Percentiles rank a stretch among this genome's conserved stretches.
Conservation (phyloP, 352 stramenopile genomes). For the Blastocystis sp. region DNA sequence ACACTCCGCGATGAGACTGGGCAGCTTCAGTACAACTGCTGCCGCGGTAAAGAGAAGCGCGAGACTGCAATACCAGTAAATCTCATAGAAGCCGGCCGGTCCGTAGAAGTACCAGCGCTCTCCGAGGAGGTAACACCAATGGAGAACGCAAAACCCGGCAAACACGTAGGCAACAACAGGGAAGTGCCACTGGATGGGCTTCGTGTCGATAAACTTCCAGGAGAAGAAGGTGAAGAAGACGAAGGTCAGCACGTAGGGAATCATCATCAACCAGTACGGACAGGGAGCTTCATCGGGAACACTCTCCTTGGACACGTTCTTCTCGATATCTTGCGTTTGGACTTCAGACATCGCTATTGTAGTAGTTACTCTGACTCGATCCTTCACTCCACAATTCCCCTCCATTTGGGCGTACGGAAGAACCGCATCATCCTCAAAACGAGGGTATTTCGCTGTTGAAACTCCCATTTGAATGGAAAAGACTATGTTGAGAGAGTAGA, state of each 20-base stretch:
- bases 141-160: constrained; percentile 18
- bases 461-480: neutral
- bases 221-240: constrained; percentile 8
- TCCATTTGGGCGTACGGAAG: neutral
- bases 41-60: constrained; percentile 18
- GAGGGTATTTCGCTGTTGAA: neutral
- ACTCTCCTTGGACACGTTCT: neutral
- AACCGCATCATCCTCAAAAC: neutral
- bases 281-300: constrained; percentile 10
- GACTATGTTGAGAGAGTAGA: neutral
- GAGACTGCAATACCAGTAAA: constrained; percentile 67
- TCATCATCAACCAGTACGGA: constrained; percentile 54
- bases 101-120: constrained; percentile 33
- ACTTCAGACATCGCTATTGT: neutral
- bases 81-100: constrained; percentile 51
- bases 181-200: constrained; percentile 1
- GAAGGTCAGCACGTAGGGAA: constrained; percentile 18
- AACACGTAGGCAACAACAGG: constrained; percentile 15
- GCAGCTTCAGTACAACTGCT: constrained; percentile 37
- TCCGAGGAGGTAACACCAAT: constrained; percentile 25
- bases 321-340: constrained; percentile 12
- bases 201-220: constrained; percentile 32
- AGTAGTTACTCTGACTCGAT: neutral
- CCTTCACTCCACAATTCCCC: neutral
- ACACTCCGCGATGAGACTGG: constrained; percentile 33